Conservation (phyloP, 2,329 filamentous ascomycete genomes). For the Colletotrichum sidae region DNA sequence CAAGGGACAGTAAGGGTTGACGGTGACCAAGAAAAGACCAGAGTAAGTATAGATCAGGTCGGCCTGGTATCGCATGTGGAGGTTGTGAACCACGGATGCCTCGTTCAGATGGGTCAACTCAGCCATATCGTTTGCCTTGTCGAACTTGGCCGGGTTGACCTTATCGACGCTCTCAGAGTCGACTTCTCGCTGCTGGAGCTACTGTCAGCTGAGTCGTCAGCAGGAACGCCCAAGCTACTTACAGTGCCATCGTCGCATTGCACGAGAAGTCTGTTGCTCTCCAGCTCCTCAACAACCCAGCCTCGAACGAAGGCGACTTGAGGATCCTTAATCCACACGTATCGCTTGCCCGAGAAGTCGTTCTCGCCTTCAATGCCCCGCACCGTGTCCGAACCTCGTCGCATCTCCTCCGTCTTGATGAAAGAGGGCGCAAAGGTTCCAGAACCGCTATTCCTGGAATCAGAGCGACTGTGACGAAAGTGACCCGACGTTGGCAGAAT, state of each 20-base stretch:
- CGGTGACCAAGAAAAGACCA: conserved; percentile 93
- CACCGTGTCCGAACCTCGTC: conserved; percentile 65
- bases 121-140: conserved; percentile 99
- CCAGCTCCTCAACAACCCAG: conserved; percentile 87
- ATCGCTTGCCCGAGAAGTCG: conserved; percentile 98
- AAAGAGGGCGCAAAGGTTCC: conserved; percentile 96
- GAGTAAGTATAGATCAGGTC: conserved; percentile 99
- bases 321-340: conserved; percentile 95
- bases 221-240: conserved; percentile 51
- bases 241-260: conserved; percentile 94
- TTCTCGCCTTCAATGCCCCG: conserved; percentile 94
- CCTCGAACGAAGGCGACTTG: conserved; percentile 91
- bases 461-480: conserved; percentile 58
- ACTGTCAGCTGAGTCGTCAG: conserved; percentile 37
- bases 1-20: conserved; percentile 95
- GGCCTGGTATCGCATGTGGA: conserved; percentile 93
- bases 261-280: conserved; percentile 77
- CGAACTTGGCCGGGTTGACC: conserved; percentile 99
- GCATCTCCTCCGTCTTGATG: conserved; percentile 87
- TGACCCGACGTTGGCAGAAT: conserved; percentile 51
- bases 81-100: conserved; percentile 96
- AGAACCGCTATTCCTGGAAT: conserved; percentile 76
- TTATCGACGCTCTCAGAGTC: conserved; percentile 92
- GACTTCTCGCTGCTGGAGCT: conserved; percentile 81
- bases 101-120: conserved; percentile 98